Evolutionary conservation across 352 stramenopile species (phyloP).

Genomic region (Pythium apleroticum): DNA sequence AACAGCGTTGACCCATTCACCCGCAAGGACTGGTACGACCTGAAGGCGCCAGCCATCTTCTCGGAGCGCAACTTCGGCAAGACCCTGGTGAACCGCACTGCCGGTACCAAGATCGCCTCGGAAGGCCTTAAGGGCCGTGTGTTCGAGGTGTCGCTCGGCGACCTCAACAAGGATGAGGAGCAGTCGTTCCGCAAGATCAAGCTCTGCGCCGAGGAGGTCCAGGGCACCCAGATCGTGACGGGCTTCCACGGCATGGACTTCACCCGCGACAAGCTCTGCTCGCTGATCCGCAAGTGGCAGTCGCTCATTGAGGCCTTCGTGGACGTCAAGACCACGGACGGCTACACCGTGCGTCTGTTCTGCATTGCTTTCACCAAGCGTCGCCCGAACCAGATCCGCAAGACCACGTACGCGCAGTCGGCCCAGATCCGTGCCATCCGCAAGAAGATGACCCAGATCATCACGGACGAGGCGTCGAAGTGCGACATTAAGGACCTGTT

Average conservation of each 20-base stretch:
- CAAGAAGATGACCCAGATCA: slow-evolving; percentile 98
- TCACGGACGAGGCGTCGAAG: slow-evolving; percentile 97
- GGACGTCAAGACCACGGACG: slow-evolving; percentile 99
- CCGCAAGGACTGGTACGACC: slow-evolving; percentile 97
- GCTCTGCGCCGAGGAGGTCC: slow-evolving; percentile 98
- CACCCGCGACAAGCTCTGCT: slow-evolving; percentile 99
- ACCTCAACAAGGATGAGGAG: slow-evolving; percentile 99
- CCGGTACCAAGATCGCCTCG: slow-evolving; percentile 96
- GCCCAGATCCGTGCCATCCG: slow-evolving; percentile 97
- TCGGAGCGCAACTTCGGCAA: slow-evolving; percentile 96
- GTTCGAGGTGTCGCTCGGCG: slow-evolving; percentile 98
- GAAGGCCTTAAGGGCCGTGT: slow-evolving; percentile 98
- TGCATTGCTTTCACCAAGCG: slow-evolving; percentile 99
- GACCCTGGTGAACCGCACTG: slow-evolving; percentile 98
- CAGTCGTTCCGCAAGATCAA: slow-evolving; percentile 99
- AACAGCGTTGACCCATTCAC: slow-evolving; percentile 97
- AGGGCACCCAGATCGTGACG: slow-evolving; percentile 85
- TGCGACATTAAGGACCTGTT: slow-evolving; percentile 99
- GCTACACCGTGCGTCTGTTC: slow-evolving; percentile 99
- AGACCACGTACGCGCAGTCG: slow-evolving; percentile 98
- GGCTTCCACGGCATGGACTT: slow-evolving; percentile 93
- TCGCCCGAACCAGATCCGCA: slow-evolving; percentile 98
- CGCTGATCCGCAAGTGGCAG: slow-evolving; percentile 99
- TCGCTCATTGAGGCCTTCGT: slow-evolving; percentile 99
- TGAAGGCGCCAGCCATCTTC: slow-evolving; percentile 99